Base-by-base conservation (phyloP, 2,329 filamentous ascomycete genomes). In the Pyricularia sp. region DNA sequence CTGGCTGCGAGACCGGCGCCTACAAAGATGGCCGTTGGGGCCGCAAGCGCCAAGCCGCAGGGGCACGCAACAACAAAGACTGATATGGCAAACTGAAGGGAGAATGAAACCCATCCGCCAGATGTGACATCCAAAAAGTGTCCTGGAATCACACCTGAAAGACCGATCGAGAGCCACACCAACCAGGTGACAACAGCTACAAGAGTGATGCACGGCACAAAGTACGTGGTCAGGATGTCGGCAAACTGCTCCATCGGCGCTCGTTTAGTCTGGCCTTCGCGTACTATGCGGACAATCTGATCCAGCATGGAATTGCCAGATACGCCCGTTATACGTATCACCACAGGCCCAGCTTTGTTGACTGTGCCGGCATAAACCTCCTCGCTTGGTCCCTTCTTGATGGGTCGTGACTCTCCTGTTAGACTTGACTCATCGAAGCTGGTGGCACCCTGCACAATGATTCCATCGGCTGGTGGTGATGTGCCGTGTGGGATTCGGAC, bases 401-500 rank as follows among this genome's bases (percentile, higher is more conserved):
- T 86, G 0, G 85, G 85, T 7, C 85, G 84, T 17, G 91, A 91
- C 78, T 94, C 91, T 68, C 91, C 91, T 1, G 94, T 97, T 70
- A 98, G 82, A 71, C 93, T 96, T 12, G 93, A 94, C 77, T 98
- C 94, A 75, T 97, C 93, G 74, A 97, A 97, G 66, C 82, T 85
- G 64, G 87, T 88, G 66, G 87, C 83, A 3, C 87, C 89, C 70
- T 84, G 77, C 71, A 88, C 80, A 71, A 97, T 73, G 70, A 84
- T 78, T 9, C 94, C 94, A 76, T 97, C 94, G 5, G 90, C 92
- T 0, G 94, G 92, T 0, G 94, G 94, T 0, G 93, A 97, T 1
- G 87, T 85, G 2, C 94, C 94, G 70, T 94, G 88, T 1, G 88
- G 86, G 2, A 98, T 86, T 67, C 88, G 87, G 63, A 97, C 91